Percentiles rank a stretch among this genome's conserved stretches.
phyloP scores from a whole-genome alignment of 2,329 filamentous ascomycete species.

The Neonectria magnoliae region DNA sequence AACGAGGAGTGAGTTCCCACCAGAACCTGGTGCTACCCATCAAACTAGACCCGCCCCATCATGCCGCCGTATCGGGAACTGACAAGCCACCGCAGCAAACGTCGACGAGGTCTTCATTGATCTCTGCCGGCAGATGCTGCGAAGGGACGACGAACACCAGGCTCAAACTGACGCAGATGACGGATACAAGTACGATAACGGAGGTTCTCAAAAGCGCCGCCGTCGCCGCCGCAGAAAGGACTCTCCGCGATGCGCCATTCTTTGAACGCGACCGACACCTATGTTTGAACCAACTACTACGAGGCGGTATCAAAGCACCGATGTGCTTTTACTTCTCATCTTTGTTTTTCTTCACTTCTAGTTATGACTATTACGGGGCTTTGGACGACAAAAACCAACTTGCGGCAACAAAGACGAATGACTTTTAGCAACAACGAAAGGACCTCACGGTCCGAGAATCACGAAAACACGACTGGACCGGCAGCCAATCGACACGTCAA shows the following conservation, averaged over 20 bases:
- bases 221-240: constrained; percentile 47
- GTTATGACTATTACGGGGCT: background rate
- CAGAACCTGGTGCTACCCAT: background rate
- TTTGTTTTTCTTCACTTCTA: background rate
- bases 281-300: constrained; percentile 22
- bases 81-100: constrained; percentile 65
- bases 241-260: constrained; percentile 55
- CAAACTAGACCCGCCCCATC: constrained; percentile 9
- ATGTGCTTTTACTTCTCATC: background rate
- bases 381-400: constrained; percentile 5
- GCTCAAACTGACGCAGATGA: constrained; percentile 49
- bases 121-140: constrained; percentile 83
- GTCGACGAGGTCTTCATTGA: constrained; percentile 92
- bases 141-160: constrained; percentile 69
- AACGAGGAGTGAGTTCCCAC: constrained; percentile 66
- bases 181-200: constrained; percentile 54
- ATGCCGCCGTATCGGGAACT: constrained; percentile 37
- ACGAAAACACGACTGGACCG: constrained; percentile 24
- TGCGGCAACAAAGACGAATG: constrained; percentile 27
- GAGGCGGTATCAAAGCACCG: constrained; percentile 23
- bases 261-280: constrained; percentile 45
- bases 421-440: constrained; percentile 21
- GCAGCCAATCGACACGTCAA: constrained; percentile 7
- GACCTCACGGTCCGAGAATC: constrained; percentile 36
- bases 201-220: constrained; percentile 41